These are phyloP conservation scores for Colletotrichum sp. DNA, from an alignment of 2,329 filamentous ascomycete genomes.

Conservation along the genomic window DNA sequence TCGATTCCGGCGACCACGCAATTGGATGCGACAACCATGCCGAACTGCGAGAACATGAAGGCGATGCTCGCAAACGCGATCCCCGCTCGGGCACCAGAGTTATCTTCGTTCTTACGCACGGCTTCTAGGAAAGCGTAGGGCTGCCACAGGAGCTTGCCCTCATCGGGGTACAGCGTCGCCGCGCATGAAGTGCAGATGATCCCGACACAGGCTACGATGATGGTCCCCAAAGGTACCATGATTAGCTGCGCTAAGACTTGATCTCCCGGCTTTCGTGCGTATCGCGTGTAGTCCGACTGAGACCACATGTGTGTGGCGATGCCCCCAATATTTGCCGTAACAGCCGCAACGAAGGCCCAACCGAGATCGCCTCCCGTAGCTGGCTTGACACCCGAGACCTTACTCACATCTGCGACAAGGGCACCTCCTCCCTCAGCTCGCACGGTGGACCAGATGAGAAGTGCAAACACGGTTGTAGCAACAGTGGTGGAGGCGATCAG, in stretches of 20 bases:
- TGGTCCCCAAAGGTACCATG: conserved; percentile 26
- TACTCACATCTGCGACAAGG: conserved; percentile 20
- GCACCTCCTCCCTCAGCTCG: conserved; percentile 24
- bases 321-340: conserved; percentile 28
- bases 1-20: conserved; percentile 22
- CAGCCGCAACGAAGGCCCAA: conserved; percentile 26
- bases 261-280: conserved; percentile 24
- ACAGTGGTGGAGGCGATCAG: conserved; percentile 19
- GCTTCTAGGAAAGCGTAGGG: conserved; percentile 27
- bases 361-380: conserved; percentile 18
- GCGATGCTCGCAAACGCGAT: conserved; percentile 12
- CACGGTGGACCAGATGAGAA: conserved; percentile 30
- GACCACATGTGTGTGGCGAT: conserved; percentile 27
- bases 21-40: conserved; percentile 6
- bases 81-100: neutral
- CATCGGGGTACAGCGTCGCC: conserved; percentile 23
- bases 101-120: conserved; percentile 4
- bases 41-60: conserved; percentile 10
- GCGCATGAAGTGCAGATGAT: conserved; percentile 30
- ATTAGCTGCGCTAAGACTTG: conserved; percentile 27
- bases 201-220: conserved; percentile 27
- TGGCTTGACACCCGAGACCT: conserved; percentile 14
- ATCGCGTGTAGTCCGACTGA: conserved; percentile 29
- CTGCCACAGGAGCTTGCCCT: conserved; percentile 26
- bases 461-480: conserved; percentile 28